phyloP scores from a whole-genome alignment of 345 rosid species.

The Cardamine resedifolia region DNA sequence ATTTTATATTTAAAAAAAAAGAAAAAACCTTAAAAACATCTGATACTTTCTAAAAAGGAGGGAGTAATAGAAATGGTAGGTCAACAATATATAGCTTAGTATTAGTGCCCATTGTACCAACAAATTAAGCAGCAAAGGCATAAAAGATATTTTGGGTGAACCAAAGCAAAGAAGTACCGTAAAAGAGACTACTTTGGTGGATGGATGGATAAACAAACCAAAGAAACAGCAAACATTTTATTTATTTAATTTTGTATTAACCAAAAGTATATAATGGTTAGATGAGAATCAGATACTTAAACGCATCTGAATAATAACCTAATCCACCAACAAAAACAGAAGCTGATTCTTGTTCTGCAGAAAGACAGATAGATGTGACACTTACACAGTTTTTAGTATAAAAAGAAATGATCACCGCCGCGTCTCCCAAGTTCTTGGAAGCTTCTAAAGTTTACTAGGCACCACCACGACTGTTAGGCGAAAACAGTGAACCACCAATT shows the following conservation, averaged over 20 bases:
- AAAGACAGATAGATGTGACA: conserved; percentile 25
- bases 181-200: conserved; percentile 31
- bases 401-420: neutral
- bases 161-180: conserved; percentile 30
- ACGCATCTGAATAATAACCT: conserved; percentile 28
- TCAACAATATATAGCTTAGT: conserved; percentile 9
- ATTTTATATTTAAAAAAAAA: too few relatives aligned
- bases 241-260: neutral
- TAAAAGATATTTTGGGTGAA: conserved; percentile 21
- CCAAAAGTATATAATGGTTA: conserved; percentile 12
- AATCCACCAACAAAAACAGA: conserved; percentile 27
- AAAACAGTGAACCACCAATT: neutral
- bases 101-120: neutral
- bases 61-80: conserved; percentile 3
- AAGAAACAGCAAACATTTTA: neutral
- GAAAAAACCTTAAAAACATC: too few relatives aligned
- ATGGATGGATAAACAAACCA: conserved; percentile 34
- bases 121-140: conserved; percentile 6
- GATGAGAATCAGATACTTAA: conserved; percentile 26
- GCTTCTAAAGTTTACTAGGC: neutral
- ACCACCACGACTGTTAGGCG: neutral
- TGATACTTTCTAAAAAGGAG: too few relatives aligned
- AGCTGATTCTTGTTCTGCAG: conserved; percentile 16
- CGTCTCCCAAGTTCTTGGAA: conserved; percentile 18
- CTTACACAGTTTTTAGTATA: neutral